phyloP scores from a whole-genome alignment of 2,329 filamentous ascomycete species.

The Apiospora kogelbergensis region DNA sequence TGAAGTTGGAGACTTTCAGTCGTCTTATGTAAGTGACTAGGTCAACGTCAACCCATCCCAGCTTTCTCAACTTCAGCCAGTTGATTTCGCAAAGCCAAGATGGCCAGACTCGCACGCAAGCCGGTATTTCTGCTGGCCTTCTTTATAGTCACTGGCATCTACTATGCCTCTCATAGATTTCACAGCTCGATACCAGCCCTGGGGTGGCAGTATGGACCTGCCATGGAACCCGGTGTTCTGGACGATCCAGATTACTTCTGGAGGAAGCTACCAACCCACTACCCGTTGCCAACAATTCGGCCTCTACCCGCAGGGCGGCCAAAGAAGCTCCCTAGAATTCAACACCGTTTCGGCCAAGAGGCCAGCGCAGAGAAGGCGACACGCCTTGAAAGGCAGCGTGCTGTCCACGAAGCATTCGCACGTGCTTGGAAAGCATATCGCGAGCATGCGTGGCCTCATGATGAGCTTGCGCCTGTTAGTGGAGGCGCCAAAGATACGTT shows the following conservation, averaged over 20 bases:
- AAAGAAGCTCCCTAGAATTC: constrained; percentile 22
- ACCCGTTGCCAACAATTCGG: constrained; percentile 22
- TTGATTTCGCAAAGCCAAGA: background rate
- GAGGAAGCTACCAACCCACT: constrained; percentile 24
- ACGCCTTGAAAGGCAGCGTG: constrained; percentile 20
- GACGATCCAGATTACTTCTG: constrained; percentile 27
- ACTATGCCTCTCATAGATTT: background rate
- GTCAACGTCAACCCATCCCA: background rate
- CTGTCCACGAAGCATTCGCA: constrained; percentile 23
- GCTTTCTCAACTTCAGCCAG: background rate
- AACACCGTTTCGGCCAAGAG: constrained; percentile 21
- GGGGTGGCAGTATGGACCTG: background rate
- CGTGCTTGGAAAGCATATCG: constrained; percentile 40
- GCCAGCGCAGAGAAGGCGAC: constrained; percentile 15
- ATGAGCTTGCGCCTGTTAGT: constrained; percentile 42
- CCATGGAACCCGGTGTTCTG: constrained; percentile 15
- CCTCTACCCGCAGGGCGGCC: constrained; percentile 23
- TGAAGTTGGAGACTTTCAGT: too few relatives aligned
- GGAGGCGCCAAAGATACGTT: constrained; percentile 39
- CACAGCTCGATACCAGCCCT: background rate
- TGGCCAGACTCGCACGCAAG: background rate
- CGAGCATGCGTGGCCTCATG: constrained; percentile 40
- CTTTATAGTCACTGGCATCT: background rate
- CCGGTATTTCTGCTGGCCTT: background rate
- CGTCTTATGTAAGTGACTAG: too few relatives aligned